A percentile compares a stretch with the other conserved stretches of the same genome.
phyloP scores from a whole-genome alignment of 2,329 filamentous ascomycete species.

The Aureobasidium melanogenum region DNA sequence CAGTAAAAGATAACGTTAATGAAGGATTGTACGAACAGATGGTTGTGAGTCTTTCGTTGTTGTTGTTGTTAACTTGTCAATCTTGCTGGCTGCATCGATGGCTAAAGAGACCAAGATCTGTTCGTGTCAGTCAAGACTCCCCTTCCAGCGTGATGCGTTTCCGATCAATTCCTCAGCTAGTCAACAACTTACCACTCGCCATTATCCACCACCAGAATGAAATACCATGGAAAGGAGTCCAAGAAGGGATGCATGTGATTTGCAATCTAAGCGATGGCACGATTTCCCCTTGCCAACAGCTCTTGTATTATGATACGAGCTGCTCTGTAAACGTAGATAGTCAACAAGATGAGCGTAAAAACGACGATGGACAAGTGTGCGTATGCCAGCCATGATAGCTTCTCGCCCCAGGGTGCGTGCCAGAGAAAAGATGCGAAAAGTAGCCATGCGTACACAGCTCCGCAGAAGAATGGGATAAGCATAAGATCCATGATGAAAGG shows the following conservation, averaged over 20 bases:
- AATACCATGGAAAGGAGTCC: not conserved
- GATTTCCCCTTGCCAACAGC: not conserved
- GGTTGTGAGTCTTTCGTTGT: not conserved
- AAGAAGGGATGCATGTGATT: not conserved
- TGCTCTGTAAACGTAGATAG: not conserved
- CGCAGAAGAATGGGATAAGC: not conserved
- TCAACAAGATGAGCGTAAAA: not conserved
- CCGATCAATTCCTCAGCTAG: not conserved
- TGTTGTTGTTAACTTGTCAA: not conserved
- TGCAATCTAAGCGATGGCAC: not conserved
- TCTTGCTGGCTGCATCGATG: not conserved
- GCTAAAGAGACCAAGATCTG: not conserved
- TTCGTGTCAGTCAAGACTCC: not conserved
- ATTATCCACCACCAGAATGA: not conserved
- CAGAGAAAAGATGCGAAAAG: not conserved
- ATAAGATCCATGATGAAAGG: not conserved
- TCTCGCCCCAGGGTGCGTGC: not conserved
- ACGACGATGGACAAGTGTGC: not conserved
- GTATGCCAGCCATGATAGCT: not conserved
- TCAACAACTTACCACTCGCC: not conserved
- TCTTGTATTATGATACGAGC: not conserved
- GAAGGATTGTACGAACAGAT: not conserved
- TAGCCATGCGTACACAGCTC: not conserved
- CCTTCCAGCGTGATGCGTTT: not conserved
- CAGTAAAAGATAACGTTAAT: constrained; percentile 18